Evolutionary conservation across 352 stramenopile genomes (phyloP), one percentile per base, ranked within the genome.

Genomic region (Phytophthora brassicae): DNA sequence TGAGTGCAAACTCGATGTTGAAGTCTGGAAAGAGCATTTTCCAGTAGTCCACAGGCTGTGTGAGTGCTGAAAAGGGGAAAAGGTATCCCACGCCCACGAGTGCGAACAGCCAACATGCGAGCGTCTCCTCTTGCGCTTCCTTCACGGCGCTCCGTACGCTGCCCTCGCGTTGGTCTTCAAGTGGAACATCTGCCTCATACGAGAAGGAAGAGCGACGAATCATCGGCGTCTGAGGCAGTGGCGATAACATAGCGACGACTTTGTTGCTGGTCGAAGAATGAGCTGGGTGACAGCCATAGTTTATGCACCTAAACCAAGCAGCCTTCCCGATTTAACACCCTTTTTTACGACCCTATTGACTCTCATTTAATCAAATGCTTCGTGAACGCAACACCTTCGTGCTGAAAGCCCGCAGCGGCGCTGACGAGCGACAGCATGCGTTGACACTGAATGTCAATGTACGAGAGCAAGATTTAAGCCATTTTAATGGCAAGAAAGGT

Each of bases 31-130:
- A 95, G 14, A 93, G 72, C 72, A 88, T 68, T 49, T 88, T 84
- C 84, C 86, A 95, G 68, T 93, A 95, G 72, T 95, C 86, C 52
- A 93, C 84, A n/a, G 86, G 86, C 68, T 95, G 86, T 38, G 86
- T 95, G 56, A 95, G 80, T 45, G 86, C 86, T 42, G 86, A 95
- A 68, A 95, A 95, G 14, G 86, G 86, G 63, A 95, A 95, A 53
- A 95, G 68, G 63, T 95, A 95, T 20, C 84, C 86, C 35, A 92
- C 75, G 50, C 83, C 84, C 19, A 92, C 75, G 45, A 92, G 76
- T 48, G 76, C 64, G 47, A 93, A 91, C 20, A 95, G 63, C 48
- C 85, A 72, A 44, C 79, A 86, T 14, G 82, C 77, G 28, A 70
- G 28, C 31, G 58, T 65, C 65, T 90, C 77, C 35, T 92, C 81